phyloP scores from a whole-genome alignment of 2,329 filamentous ascomycete genomes.

The Colletotrichum sp. region DNA sequence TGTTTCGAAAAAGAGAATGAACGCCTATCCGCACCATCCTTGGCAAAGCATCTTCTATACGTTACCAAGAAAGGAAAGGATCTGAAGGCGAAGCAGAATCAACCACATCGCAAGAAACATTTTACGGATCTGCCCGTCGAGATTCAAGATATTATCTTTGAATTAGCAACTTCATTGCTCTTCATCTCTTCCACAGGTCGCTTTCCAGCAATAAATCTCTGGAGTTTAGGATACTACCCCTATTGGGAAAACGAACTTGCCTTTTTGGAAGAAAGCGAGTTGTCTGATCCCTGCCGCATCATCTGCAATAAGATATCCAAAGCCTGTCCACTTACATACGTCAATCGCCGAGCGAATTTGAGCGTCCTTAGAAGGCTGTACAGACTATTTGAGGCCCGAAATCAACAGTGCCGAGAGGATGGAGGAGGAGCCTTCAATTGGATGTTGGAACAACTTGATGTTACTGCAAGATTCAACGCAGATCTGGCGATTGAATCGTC shows the following conservation, averaged over 20 bases:
- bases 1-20: background rate
- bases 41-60: background rate
- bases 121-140: background rate
- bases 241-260: fast-evolving
- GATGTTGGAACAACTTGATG: background rate
- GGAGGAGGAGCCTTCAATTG: background rate
- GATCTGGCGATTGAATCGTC: background rate
- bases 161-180: background rate
- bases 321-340: background rate
- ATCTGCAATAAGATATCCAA: background rate
- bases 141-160: background rate
- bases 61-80: background rate
- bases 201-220: background rate
- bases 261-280: background rate
- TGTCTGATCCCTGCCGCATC: background rate
- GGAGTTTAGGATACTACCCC: background rate
- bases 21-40: background rate
- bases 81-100: background rate
- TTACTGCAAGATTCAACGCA: background rate
- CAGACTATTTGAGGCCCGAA: background rate
- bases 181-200: background rate
- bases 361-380: background rate
- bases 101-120: background rate
- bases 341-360: background rate
- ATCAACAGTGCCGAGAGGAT: background rate